A percentile compares a stretch with the other conserved stretches of the same genome.
phyloP scores from a whole-genome alignment of 805 yeast genomes.

The Starmerella potacharoeniae region DNA sequence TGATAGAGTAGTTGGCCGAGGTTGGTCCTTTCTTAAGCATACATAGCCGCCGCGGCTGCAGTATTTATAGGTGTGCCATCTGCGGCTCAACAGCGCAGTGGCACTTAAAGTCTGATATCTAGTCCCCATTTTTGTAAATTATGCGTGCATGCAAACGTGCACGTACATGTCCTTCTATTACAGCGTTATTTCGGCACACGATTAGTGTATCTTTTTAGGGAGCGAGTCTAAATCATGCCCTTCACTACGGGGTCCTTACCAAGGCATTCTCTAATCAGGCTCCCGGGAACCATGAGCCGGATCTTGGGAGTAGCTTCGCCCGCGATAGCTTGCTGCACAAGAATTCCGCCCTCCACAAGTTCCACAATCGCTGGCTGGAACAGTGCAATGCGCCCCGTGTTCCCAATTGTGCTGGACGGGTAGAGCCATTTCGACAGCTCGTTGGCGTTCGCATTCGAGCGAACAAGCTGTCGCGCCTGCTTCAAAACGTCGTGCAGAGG shows the following conservation, averaged over 20 bases:
- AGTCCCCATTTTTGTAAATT: neutral
- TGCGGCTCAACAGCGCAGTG: neutral
- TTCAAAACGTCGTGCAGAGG: slow-evolving; percentile 67
- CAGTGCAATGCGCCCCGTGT: slow-evolving; percentile 41
- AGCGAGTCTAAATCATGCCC: slow-evolving; percentile 24
- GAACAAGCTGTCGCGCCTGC: slow-evolving; percentile 49
- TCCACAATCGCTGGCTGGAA: slow-evolving; percentile 53
- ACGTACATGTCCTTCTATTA: no score
- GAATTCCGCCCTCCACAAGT: slow-evolving; percentile 65
- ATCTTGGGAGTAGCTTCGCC: slow-evolving; percentile 59
- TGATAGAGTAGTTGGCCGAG: slow-evolving; percentile 20
- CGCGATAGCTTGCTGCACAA: slow-evolving; percentile 53
- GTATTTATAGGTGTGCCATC: neutral
- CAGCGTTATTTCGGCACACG: no score
- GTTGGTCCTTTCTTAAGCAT: neutral
- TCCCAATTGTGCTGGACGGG: slow-evolving; percentile 22
- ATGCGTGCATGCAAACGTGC: no score
- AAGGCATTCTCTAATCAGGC: slow-evolving; percentile 52
- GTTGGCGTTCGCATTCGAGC: slow-evolving; percentile 31
- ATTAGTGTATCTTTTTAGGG: no score
- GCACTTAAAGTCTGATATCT: neutral
- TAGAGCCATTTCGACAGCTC: slow-evolving; percentile 20
- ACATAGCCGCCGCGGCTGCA: neutral
- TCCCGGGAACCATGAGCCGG: slow-evolving; percentile 57
- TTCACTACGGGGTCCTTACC: slow-evolving; percentile 42